Evolutionary conservation across 495 filamentous ascomycete genomes (phyloP).

Genomic region (Rostrohypoxylon terebratum): DNA sequence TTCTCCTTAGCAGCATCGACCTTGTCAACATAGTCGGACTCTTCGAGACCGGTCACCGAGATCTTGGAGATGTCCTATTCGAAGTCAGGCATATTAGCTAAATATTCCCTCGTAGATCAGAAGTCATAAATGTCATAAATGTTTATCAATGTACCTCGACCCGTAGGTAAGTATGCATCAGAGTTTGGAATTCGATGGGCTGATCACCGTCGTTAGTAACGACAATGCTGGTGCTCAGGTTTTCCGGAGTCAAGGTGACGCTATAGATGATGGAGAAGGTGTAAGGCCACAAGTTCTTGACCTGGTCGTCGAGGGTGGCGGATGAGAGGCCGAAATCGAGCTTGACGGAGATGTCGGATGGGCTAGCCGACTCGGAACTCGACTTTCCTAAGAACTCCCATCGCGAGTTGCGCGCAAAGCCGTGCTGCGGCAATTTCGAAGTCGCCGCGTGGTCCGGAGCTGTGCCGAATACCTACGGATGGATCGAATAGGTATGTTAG

Average conservation of each 20-base stretch:
- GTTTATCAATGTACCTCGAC: conserved; percentile 71
- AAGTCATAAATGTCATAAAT: neutral
- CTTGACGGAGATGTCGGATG: conserved; percentile 77
- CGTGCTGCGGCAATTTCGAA: conserved; percentile 86
- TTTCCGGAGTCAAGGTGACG: conserved; percentile 80
- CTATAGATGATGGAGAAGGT: conserved; percentile 92
- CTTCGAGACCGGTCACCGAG: conserved; percentile 76
- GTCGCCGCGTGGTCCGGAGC: conserved; percentile 78
- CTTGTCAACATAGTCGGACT: conserved; percentile 84
- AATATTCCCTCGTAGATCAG: neutral
- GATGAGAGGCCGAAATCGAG: conserved; percentile 92
- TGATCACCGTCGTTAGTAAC: conserved; percentile 85
- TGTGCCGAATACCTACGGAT: conserved; percentile 84
- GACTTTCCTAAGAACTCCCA: conserved; percentile 83
- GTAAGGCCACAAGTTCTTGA: conserved; percentile 77
- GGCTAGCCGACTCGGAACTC: conserved; percentile 64
- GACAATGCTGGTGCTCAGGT: conserved; percentile 83
- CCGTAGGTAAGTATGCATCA: conserved; percentile 91
- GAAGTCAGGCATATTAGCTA: conserved; percentile 7
- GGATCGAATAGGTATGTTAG: conserved; percentile 4
- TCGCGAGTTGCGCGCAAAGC: conserved; percentile 88
- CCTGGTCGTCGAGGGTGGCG: conserved; percentile 71
- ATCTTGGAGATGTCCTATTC: conserved; percentile 78
- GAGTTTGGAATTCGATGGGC: conserved; percentile 88
- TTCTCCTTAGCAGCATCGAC: conserved; percentile 69